Evolutionary conservation across 78 protist genomes (phyloP).

Genomic region (Acrasis kona): DNA sequence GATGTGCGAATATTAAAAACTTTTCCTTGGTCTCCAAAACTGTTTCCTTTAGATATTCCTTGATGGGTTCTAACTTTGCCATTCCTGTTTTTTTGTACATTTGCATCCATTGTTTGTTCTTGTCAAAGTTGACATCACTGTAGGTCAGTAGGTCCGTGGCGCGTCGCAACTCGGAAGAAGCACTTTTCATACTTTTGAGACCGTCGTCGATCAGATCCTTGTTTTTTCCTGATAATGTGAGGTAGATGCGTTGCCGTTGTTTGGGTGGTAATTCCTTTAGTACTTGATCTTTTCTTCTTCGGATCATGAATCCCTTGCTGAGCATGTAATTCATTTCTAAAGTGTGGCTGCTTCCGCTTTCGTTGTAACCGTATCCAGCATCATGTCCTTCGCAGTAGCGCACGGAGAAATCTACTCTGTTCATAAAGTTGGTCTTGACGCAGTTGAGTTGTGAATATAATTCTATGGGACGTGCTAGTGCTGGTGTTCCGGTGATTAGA

Average conservation of each 20-base stretch:
- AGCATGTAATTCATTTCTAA: constrained; percentile 63
- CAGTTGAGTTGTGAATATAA: constrained; percentile 66
- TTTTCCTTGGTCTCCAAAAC: background rate
- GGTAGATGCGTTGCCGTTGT: background rate
- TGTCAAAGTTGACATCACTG: background rate
- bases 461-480: constrained; percentile 75
- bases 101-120: background rate
- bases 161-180: background rate
- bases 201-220: background rate
- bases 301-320: constrained; percentile 50
- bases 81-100: background rate
- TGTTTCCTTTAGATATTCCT: constrained; percentile 8
- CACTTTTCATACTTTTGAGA: background rate
- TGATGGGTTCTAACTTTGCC: constrained; percentile 16
- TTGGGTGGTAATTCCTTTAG: constrained; percentile 68
- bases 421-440: constrained; percentile 3
- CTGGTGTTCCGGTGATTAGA: constrained; percentile 52
- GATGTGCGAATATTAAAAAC: constrained; percentile 56
- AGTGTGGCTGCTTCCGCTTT: constrained; percentile 44
- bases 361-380: constrained; percentile 17
- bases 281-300: constrained; percentile 67
- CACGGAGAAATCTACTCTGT: background rate
- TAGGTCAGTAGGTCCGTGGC: background rate
- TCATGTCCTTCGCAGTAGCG: constrained; percentile 47
- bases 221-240: constrained; percentile 1